Evolutionary conservation across 2,329 filamentous ascomycete species (phyloP).

Genomic region (Diaporthe nobilis): DNA sequence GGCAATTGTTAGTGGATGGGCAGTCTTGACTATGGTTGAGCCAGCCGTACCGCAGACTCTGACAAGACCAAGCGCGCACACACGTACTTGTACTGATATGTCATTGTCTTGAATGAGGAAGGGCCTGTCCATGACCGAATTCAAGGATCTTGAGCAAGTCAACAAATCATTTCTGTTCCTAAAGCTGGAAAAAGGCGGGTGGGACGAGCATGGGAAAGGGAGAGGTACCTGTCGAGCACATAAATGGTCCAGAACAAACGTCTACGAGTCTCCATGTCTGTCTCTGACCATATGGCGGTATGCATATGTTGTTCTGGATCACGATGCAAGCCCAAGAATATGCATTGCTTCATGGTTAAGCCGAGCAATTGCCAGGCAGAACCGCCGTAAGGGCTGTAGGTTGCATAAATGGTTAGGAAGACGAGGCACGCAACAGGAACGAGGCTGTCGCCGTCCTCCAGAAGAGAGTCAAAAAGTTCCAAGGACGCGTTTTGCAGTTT

Average conservation of each 20-base stretch:
- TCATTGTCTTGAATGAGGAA: conserved; percentile 3
- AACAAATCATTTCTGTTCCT: neutral
- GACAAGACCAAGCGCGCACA: neutral
- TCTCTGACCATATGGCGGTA: neutral
- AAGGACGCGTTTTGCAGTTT: neutral
- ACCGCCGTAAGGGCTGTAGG: neutral
- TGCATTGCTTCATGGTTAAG: neutral
- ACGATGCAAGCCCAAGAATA: neutral
- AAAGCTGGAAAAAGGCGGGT: neutral
- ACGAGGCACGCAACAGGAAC: neutral
- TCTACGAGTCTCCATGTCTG: neutral
- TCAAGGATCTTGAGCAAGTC: neutral
- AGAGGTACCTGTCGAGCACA: neutral
- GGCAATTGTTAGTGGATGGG: neutral
- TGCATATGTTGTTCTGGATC: conserved; percentile 12
- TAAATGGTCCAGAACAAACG: conserved; percentile 2
- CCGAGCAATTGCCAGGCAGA: conserved; percentile 15
- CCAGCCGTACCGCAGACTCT: neutral
- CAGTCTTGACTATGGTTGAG: no score
- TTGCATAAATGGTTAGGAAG: neutral
- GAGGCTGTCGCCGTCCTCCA: conserved; percentile 5
- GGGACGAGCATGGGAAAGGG: neutral
- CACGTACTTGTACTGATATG: conserved; percentile 13
- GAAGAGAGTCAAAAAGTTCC: neutral
- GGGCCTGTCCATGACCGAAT: conserved; percentile 1